Base-by-base conservation (phyloP, 1,284 basidiomycete species). In the Schizophyllum commune region DNA sequence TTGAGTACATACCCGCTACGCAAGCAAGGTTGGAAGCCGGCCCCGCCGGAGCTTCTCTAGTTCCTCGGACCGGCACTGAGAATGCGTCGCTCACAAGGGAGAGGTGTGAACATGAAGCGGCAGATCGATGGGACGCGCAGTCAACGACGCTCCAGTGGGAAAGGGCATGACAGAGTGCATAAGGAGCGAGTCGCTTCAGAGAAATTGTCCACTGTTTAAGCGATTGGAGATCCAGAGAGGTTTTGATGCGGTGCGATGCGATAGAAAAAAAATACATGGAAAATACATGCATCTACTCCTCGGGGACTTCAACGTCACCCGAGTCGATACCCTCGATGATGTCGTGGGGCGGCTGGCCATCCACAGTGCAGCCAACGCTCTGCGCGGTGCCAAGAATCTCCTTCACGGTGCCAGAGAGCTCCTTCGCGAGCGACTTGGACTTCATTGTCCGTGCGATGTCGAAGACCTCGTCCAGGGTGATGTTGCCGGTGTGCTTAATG, bases 381-480 rank as follows among this genome's bases (percentile, higher is more conserved):
- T 99, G 96, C 63, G 93, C 92, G 55, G 94, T 96, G 62, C 93
- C 94, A 71, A 96, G 79, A 71, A 96, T 94, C 86, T 96, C 93
- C 86, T 98, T 98, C 70, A 89, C 92, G 68, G 89, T 91, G 62
- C 92, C 91, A 19, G 93, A 85, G 61, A 99, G 83, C 70, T 88
- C 85, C 83, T 96, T 97, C 69, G 96, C 91, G 66, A 99, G 83
- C 13, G 96, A 98, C 80, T 98, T 98, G 80, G 82, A 82, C 76
- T 87, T 89, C 96, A 99, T 98, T 69, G 89, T 97, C 76, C 97
- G 91, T 71, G 94, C 94, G 76, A 96, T 96, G 65, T 96, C 91
- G 74, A 95, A 80, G 73, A 99, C 94, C 79, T 97, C 92, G 74
- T 98, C 96, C 63, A 99, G 83, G 63, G 95, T 75, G 69, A 99